A percentile compares a stretch with the other conserved stretches of the same genome.
Evolutionary conservation across 305 asterid species (phyloP).

Genomic region (Plantago coronopus): DNA sequence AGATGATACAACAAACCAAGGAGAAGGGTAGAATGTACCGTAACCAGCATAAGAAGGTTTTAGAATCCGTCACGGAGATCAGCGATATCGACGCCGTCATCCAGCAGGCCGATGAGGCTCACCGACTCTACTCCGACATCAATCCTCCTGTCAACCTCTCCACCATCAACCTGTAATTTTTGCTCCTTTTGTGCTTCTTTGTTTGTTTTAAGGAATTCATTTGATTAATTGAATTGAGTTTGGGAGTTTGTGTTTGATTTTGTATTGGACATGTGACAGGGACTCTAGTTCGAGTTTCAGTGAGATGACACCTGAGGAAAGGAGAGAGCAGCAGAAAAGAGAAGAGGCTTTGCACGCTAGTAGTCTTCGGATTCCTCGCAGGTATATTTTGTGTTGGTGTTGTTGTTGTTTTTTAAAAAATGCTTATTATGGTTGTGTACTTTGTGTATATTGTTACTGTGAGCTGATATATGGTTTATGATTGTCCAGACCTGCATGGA

Average conservation of each 20-base stretch:
- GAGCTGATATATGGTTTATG: slow-evolving; percentile 17
- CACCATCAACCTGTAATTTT: slow-evolving; percentile 54
- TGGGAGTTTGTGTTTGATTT: neutral
- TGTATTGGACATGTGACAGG: slow-evolving; percentile 33
- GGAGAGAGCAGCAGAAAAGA: slow-evolving; percentile 62
- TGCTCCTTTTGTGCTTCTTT: neutral
- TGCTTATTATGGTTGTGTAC: neutral
- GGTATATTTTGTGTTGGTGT: slow-evolving; percentile 33
- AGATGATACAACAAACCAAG: slow-evolving; percentile 62
- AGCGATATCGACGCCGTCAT: slow-evolving; percentile 86
- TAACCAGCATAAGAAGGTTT: slow-evolving; percentile 66
- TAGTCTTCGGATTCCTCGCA: slow-evolving; percentile 92
- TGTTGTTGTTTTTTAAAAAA: neutral
- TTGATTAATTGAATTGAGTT: neutral
- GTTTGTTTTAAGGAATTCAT: neutral
- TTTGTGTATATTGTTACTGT: too few relatives aligned
- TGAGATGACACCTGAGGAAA: slow-evolving; percentile 60
- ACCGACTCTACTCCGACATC: slow-evolving; percentile 56
- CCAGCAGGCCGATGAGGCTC: slow-evolving; percentile 76
- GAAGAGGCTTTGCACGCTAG: slow-evolving; percentile 92
- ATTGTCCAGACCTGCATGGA: slow-evolving; percentile 84
- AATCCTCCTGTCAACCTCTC: slow-evolving; percentile 52
- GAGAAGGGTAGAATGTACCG: slow-evolving; percentile 66
- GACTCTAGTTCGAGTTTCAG: slow-evolving; percentile 40
- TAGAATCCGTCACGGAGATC: slow-evolving; percentile 87